phyloP scores from a whole-genome alignment of 257 asterid species.

The Dorcoceras hygrometricum region DNA sequence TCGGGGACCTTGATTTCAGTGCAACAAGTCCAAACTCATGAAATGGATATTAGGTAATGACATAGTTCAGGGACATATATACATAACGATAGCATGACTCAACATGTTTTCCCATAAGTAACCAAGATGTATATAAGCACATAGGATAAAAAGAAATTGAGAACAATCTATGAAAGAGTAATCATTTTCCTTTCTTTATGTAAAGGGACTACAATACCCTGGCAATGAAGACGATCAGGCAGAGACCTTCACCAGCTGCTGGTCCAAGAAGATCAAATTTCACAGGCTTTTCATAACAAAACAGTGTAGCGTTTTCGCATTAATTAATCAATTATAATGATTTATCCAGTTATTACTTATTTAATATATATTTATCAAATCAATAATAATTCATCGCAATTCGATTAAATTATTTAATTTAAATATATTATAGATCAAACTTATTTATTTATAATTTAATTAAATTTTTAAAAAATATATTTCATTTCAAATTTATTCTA shows the following conservation, averaged over 20 bases:
- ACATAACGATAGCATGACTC: not conserved
- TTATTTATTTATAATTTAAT: too few species aligned
- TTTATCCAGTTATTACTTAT: too few species aligned
- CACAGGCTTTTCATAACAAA: conserved; percentile 41
- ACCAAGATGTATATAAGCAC: not conserved
- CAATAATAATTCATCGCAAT: too few species aligned
- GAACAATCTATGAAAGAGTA: not conserved
- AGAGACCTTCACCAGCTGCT: conserved; percentile 75
- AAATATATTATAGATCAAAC: too few species aligned
- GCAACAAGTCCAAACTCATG: conserved; percentile 1
- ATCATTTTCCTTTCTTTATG: not conserved
- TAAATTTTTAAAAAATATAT: too few species aligned
- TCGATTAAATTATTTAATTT: too few species aligned
- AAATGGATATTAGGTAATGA: not conserved
- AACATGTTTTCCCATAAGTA: not conserved
- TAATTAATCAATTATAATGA: too few species aligned
- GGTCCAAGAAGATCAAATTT: conserved; percentile 81
- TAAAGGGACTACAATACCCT: conserved; percentile 39
- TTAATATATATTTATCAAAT: too few species aligned
- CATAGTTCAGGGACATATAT: not conserved
- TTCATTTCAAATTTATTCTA: too few species aligned
- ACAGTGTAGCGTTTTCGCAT: too few species aligned
- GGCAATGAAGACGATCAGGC: conserved; percentile 79
- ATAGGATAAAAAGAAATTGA: conserved; percentile 7
- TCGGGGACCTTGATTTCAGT: not conserved